A percentile compares a stretch with the other conserved stretches of the same genome.
Evolutionary conservation across 2,329 filamentous ascomycete species (phyloP).

Genomic region (Colletotrichum godetiae): DNA sequence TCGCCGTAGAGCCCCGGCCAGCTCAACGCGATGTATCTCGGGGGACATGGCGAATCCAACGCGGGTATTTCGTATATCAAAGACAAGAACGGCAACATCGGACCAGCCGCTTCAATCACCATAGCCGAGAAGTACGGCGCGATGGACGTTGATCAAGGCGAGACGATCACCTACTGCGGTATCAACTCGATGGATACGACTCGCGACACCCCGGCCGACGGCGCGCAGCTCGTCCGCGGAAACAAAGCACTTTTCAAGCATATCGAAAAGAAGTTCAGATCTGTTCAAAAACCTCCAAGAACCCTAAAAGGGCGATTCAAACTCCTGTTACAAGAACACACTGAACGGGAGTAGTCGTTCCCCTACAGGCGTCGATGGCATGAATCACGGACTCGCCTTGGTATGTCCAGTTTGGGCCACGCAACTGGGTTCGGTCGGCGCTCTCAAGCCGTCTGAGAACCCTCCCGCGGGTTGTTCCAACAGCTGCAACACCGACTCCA

Average conservation of each 20-base stretch:
- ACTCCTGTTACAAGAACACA: not conserved
- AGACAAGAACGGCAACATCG: constrained; percentile 44
- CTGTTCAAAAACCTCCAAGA: not conserved
- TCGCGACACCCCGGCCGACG: constrained; percentile 2
- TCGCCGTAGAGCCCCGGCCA: constrained; percentile 52
- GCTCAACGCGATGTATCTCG: constrained; percentile 60
- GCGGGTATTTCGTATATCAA: constrained; percentile 62
- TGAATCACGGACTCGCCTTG: not conserved
- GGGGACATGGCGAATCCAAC: constrained; percentile 61
- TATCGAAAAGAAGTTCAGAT: too few species aligned
- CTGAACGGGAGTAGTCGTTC: not conserved
- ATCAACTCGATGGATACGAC: constrained; percentile 37
- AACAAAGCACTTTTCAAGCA: constrained; percentile 38
- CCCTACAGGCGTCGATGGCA: not conserved
- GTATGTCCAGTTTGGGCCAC: too few species aligned
- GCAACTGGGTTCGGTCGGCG: too few species aligned
- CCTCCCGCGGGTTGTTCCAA: too few species aligned
- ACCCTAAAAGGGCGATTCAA: not conserved
- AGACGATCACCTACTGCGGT: constrained; percentile 42
- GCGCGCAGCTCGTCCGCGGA: not conserved
- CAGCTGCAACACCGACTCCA: too few species aligned
- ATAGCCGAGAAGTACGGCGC: constrained; percentile 51
- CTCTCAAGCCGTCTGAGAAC: too few species aligned
- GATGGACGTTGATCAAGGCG: constrained; percentile 41
- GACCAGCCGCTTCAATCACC: constrained; percentile 63